Base-by-base conservation (phyloP, 2,329 filamentous ascomycete species). In the Arthroderma sp. region DNA sequence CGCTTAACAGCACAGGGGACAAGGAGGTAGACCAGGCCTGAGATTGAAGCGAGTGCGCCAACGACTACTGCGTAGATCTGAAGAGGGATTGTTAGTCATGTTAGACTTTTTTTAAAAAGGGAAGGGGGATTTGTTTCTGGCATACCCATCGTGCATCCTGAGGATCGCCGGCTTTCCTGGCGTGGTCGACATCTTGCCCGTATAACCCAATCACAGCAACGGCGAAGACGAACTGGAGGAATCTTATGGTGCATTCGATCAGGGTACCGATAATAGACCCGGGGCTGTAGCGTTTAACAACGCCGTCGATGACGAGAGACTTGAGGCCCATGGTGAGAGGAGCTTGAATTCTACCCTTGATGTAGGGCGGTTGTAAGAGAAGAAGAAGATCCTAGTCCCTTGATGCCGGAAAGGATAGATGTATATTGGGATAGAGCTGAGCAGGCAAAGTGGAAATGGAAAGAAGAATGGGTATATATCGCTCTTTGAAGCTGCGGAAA, bases 191-290 rank as follows among this genome's bases (percentile, higher is more conserved):
- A 57, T 89, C 83, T 27, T 72, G 64, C 32, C 79, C 83, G 52
- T 91, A 94, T 15, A 94, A 75, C 1, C 83, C 87, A 51, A 81
- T 80, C 44, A 91, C 82, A 1, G 82, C 75, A 46, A 94, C 65
- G 9, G 79, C 85, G 51, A 93, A 72, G 46, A 83, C 73, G 57
- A 94, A 80, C 57, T 89, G 84, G 49, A 81, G 64, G 61, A 88
- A 71, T 59, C 88, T 83, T n/a, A 87, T 65, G 51, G 73, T 52
- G 27, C 54, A 50, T 10, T 59, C 52, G 15, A 59, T 29, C 43
- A 61, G 51, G 11, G 48, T 45, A 9, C 47, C 38, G 46, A 52
- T 44, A 42, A 48, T 40, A 9, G 48, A 47, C 43, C 48, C 39
- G 45, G 48, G 41, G 42, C 47, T 29, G 37, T 51, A 29, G 49